These are phyloP conservation scores for Warburgia ugandensis DNA, from an alignment of 164 flowering plant genomes.

Conservation along the genomic window DNA sequence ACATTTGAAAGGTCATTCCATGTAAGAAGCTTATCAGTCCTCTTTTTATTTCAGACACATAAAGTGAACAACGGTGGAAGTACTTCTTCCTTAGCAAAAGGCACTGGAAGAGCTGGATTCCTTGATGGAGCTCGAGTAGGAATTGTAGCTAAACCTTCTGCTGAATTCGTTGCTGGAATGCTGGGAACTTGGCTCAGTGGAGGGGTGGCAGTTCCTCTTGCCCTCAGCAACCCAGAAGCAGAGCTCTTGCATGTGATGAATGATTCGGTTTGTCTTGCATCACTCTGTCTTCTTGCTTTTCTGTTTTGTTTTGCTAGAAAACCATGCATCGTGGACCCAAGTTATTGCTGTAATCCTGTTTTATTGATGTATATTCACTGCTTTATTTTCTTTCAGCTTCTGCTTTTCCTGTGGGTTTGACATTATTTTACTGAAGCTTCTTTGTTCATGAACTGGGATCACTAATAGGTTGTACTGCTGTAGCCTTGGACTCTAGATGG, in stretches of 20 bases:
- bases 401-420: constrained; percentile 1
- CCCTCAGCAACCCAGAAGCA: constrained; percentile 92
- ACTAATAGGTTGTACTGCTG: background rate
- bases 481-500: background rate
- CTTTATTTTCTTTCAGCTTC: background rate
- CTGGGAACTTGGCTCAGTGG: constrained; percentile 93
- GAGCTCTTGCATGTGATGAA: constrained; percentile 92
- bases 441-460: background rate
- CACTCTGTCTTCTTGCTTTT: background rate
- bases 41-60: constrained; percentile 18
- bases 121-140: constrained; percentile 84
- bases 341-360: background rate
- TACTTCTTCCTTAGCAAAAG: constrained; percentile 5
- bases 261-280: constrained; percentile 64
- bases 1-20: background rate
- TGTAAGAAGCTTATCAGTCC: background rate
- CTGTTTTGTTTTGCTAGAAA: constrained; percentile 1
- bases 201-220: constrained; percentile 98
- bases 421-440: constrained; percentile 1
- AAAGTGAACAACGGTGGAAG: constrained; percentile 7
- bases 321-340: background rate
- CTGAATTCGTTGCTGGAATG: constrained; percentile 87
- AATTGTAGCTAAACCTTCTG: constrained; percentile 93
- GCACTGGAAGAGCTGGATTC: constrained; percentile 19
- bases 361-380: background rate